Evolutionary conservation across 2,329 filamentous ascomycete genomes (phyloP), one percentile per base, ranked within the genome.

Genomic region (Rhexocercosporidium sp.): DNA sequence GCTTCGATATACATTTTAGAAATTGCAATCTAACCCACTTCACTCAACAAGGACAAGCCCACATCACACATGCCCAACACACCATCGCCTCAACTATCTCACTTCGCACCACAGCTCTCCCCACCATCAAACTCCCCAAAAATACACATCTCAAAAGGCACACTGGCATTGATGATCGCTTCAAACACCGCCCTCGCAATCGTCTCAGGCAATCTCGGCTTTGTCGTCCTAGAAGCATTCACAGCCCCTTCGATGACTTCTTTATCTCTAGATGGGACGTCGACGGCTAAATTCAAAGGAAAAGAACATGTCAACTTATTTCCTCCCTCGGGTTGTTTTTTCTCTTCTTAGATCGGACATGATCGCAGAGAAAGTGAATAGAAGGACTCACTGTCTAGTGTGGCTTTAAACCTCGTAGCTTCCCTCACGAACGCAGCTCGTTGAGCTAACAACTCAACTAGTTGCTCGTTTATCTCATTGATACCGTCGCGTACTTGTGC

Each of bases 341-440:
- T 44, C 14, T 18, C 11, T 44, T 44, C n/a, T 8, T 9, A 44
- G 4, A 20, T 20, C 4, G n/a, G 41, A 20, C 7, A 14, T 44
- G 41, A 16, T 14, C n/a, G 22, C n/a, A 47, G 9, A n/a, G 20
- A 18, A 25, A 59, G 46, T 25, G 20, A 44, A 39, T 3, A 27
- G 37, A 47, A 37, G 20, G 16, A 37, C 53, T 1, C 11, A 65
- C 66, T 25, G 37, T 49, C 64, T 1, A 70, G 16, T 0, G 65
- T 72, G 3, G 6, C 59, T 46, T 71, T 70, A 22, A 71, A 72
- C n/a, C 70, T 66, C 11, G 69, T 71, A 6, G 69, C 70, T 60
- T 72, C 70, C 46, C 62, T 56, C 18, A 72, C 67, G 64, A 63
- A 72, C 12, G 53, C 70, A 1, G 65, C 69, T 59, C 67, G 51